Base-by-base conservation (phyloP, 2,329 filamentous ascomycete genomes). In the Herpotrichia juniperi region DNA sequence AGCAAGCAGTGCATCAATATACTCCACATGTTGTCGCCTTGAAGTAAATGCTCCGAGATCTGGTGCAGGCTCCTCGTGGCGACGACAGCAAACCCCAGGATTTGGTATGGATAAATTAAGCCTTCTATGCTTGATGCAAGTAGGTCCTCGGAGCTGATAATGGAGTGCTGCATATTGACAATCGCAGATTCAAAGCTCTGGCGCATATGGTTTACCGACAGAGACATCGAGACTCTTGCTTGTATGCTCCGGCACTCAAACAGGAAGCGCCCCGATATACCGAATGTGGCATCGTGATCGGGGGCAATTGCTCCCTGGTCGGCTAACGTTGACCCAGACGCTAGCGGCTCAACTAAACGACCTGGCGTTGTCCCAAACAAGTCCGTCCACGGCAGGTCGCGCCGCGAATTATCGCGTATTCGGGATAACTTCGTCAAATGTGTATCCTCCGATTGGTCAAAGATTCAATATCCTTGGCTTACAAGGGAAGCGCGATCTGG, bases 181-280 rank as follows among this genome's bases (percentile, higher is more conserved):
- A n/a, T n/a, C n/a, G n/a, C n/a, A n/a, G n/a, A n/a, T n/a, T n/a
- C n/a, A n/a, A n/a, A n/a, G n/a, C n/a, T n/a, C n/a, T n/a, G n/a
- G n/a, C n/a, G n/a, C n/a, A n/a, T n/a, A n/a, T n/a, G n/a, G n/a
- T n/a, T n/a, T n/a, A n/a, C n/a, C n/a, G n/a, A n/a, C n/a, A n/a
- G n/a, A n/a, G n/a, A n/a, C n/a, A n/a, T n/a, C n/a, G n/a, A n/a
- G n/a, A n/a, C n/a, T n/a, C n/a, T 37, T 6, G 34, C 6, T 3
- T 6, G 34, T 37, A 17, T 17, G 6, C 34, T 12, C 9, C 6
- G 16, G 16, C 26, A 7, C 26, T 28, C 6, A 37, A 37, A 37
- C 34, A 40, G 12, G 12, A 37, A 37, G 37, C 37, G 37, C 37
- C 37, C 37, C 19, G 37, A 40, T 25, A 40, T 40, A 19, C 37